Conservation (phyloP, 768 basidiomycete genomes). For the Naganishia kalamii region DNA sequence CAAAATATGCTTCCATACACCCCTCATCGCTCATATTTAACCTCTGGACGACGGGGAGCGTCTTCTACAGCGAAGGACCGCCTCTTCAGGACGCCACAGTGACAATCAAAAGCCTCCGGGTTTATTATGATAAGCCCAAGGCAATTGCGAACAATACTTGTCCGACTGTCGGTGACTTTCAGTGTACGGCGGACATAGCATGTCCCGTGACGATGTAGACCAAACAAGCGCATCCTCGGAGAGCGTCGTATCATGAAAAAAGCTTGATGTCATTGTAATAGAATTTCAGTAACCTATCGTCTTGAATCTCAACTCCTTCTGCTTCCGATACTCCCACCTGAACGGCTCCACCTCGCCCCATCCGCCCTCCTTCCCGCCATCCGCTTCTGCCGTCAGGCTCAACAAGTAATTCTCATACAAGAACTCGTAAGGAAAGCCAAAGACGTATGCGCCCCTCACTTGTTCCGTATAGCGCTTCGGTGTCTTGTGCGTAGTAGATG, state of each 20-base stretch:
- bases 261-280: too few species aligned
- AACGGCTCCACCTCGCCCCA: conserved; percentile 38
- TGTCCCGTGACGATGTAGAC: not conserved
- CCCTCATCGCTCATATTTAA: not conserved
- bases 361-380: conserved; percentile 25
- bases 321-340: conserved; percentile 33
- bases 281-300: conserved; percentile 35
- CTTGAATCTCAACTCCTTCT: conserved; percentile 32
- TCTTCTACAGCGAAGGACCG: not conserved
- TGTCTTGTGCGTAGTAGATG: not conserved
- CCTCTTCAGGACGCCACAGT: not conserved
- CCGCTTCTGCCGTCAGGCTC: conserved; percentile 33
- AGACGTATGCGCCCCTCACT: conserved; percentile 24
- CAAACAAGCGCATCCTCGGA: too few species aligned
- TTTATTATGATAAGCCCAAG: not conserved
- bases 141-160: not conserved
- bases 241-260: too few species aligned
- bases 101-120: not conserved
- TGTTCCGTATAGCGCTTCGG: conserved; percentile 23
- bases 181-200: not conserved
- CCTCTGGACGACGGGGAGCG: too few species aligned
- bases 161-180: not conserved
- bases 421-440: conserved; percentile 43
- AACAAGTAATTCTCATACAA: conserved; percentile 39
- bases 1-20: not conserved